Evolutionary conservation across 1,284 basidiomycete genomes (phyloP).

Genomic region (Taiwanofungus camphoratus): DNA sequence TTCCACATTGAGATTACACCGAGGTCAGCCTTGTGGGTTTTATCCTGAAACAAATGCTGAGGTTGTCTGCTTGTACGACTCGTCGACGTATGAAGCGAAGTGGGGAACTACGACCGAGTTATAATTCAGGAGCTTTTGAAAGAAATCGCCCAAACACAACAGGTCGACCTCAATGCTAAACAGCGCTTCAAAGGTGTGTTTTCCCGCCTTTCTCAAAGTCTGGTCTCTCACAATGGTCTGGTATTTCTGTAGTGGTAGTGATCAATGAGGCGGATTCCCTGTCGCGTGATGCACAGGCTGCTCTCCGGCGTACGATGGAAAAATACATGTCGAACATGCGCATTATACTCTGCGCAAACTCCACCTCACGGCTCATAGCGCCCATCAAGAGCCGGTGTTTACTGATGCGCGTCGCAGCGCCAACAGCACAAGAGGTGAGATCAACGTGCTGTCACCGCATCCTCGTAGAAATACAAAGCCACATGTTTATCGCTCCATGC

Average conservation of each 20-base stretch:
- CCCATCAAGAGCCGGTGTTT: conserved; percentile 96
- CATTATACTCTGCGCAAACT: conserved; percentile 96
- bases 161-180: conserved; percentile 93
- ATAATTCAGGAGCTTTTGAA: conserved; percentile 97
- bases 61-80: neutral
- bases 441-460: neutral
- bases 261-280: conserved; percentile 98
- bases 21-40: conserved; percentile 48
- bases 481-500: conserved; percentile 1
- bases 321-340: conserved; percentile 99
- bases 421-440: conserved; percentile 69
- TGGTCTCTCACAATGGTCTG: neutral
- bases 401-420: conserved; percentile 90
- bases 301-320: conserved; percentile 97
- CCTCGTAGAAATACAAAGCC: neutral
- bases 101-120: conserved; percentile 92
- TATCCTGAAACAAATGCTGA: too few relatives aligned
- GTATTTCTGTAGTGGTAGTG: conserved; percentile 73
- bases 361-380: conserved; percentile 93
- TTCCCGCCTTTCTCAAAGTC: neutral
- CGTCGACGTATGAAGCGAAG: conserved; percentile 60
- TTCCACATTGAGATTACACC: conserved; percentile 98
- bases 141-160: conserved; percentile 98
- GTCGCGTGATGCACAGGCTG: conserved; percentile 94
- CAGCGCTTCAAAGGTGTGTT: conserved; percentile 92